These are phyloP conservation scores for Trichoderma oligosporum DNA, from an alignment of 2,329 filamentous ascomycete genomes.

Conservation along the genomic window DNA sequence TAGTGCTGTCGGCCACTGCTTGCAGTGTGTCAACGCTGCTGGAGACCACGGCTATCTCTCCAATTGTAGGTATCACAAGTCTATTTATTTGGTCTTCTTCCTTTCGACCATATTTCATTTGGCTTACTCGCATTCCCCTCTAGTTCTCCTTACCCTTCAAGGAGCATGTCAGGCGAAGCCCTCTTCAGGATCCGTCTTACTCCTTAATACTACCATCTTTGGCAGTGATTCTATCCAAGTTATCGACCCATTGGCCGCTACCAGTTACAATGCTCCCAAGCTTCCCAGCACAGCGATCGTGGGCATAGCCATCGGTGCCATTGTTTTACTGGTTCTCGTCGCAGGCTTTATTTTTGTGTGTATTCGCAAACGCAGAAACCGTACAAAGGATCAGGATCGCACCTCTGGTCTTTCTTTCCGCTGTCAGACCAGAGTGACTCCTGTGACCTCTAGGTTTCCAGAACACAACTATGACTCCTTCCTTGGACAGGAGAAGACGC, in stretches of 20 bases:
- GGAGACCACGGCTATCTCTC: conserved; percentile 42
- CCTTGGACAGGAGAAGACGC: conserved; percentile 2
- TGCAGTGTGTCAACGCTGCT: conserved; percentile 44
- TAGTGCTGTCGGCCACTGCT: conserved; percentile 38
- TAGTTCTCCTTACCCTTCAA: conserved; percentile 49
- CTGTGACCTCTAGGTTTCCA: not conserved
- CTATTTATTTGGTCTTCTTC: not conserved
- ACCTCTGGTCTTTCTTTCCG: conserved; percentile 48
- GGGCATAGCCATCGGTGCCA: conserved; percentile 41
- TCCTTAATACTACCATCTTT: conserved; percentile 46
- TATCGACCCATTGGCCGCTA: not conserved
- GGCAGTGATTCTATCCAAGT: conserved; percentile 26
- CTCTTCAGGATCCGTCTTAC: conserved; percentile 33
- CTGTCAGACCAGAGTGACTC: conserved; percentile 37
- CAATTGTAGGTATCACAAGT: conserved; percentile 44
- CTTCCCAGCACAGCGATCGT: conserved; percentile 41
- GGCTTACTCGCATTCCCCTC: not conserved
- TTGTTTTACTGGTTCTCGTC: conserved; percentile 37
- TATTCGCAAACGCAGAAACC: conserved; percentile 43
- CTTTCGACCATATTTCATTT: conserved; percentile 12
- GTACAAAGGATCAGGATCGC: conserved; percentile 7
- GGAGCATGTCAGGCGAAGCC: conserved; percentile 51
- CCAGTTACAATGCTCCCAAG: conserved; percentile 3
- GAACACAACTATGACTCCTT: conserved; percentile 12
- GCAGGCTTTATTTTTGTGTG: conserved; percentile 44